Evolutionary conservation across 2,329 filamentous ascomycete genomes (phyloP), one percentile per base, ranked within the genome.

Genomic region (Exophiala sp.): DNA sequence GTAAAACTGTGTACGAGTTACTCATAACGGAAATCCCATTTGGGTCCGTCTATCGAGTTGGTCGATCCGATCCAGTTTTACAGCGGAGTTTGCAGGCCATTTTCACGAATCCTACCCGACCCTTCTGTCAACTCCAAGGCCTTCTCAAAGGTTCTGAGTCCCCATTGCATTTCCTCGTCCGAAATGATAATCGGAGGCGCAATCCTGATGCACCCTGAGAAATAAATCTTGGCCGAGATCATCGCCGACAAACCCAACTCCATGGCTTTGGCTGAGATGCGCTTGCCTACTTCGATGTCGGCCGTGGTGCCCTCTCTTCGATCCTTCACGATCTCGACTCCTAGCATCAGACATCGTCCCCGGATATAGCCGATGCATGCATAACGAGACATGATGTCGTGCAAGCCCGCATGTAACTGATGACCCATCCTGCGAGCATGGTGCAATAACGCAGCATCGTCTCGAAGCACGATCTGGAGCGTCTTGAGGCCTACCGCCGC

Each of bases 311-410:
- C 78, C 32, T 69, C 63, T 2, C 72, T 38, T 3, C 71, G 63
- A 60, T 82, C 72, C 0, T 67, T 66, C 1, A 85, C 77, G 57
- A 85, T 80, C 66, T 84, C 81, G 5, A 83, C 68, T 3, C 80
- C 81, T 0, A 75, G 73, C 72, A 84, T 77, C 6, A 84, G 69
- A 0, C 82, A 82, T 0, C 80, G 72, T 0, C 81, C 81, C 8
- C 82, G 75, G 0, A 85, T 75, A 61, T 84, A 80, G 0, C 82
- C 82, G 48, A 85, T 81, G 65, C 81, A 85, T 33, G 74, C 76
- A 62, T 82, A 84, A 14, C 74, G 72, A 20, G 67, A 63, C 61
- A 76, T 73, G 18, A 81, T 67, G 21, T 52, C 64, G 16, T 66
- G 66, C 12, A 82, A 73, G 1, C 74, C 78, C 0, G 62, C 68